Base-by-base conservation (phyloP, 345 rosid species). In the Euphorbia peplus region DNA sequence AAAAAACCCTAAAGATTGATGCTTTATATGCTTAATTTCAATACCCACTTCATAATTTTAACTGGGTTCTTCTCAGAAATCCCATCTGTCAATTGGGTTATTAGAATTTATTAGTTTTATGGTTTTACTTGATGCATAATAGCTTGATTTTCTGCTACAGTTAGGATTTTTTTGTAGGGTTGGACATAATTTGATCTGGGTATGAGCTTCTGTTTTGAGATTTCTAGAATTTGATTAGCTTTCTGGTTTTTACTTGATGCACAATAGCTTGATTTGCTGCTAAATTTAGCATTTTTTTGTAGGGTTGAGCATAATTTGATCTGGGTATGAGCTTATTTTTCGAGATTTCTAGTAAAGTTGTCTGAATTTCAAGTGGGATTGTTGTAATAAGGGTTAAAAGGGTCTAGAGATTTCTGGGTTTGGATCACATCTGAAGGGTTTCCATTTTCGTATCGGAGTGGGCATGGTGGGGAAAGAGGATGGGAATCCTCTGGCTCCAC, bases 401-500 rank as follows among this genome's bases (percentile, higher is more conserved):
- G 25, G n/a, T n/a, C n/a, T n/a, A n/a, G n/a, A n/a, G n/a, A n/a
- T 78, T 73, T 78, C 51, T 44, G 59, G 82, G 74, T 72, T 68
- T 64, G 50, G 61, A 50, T 61, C 54, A 42, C 52, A 37, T 58
- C 73, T 42, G 28, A 1, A 37, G 73, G 64, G 56, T 60, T 61
- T 24, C 12, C 39, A 35, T 44, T 50, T 77, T 41, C 68, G 37
- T 66, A 74, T 73, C 72, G 81, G 82, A 35, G 67, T n/a, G 75
- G 71, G 79, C 70, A 95, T 95, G 99, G 95, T 90, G 81, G 91
- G 88, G 56, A 88, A 90, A 84, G 97, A 91, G 79, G 99, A 89
- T 79, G 86, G 75, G 65, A 90, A 82, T 76, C 77, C 83, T 53
- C 82, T 68, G 72, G 80, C 83, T 74, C 77, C 81, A 41, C 64